Conservation (phyloP, 257 asterid genomes). For the Fraxinus pennsylvanica region DNA sequence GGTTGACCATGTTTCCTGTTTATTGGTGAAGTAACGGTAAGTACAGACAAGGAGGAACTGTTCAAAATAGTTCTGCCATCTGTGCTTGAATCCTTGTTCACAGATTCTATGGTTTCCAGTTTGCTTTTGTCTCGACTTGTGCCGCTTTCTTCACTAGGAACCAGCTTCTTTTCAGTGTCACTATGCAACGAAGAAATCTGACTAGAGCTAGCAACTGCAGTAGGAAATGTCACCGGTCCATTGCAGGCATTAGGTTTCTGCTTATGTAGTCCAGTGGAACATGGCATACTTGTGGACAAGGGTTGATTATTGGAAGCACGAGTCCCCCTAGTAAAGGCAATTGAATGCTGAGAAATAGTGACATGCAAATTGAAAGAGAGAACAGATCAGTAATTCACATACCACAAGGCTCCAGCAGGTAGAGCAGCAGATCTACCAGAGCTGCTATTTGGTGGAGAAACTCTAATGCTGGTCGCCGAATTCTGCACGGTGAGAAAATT, state of each 20-base stretch:
- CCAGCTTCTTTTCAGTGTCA: conserved; percentile 48
- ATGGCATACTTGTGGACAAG: conserved; percentile 40
- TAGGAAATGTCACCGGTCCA: conserved; percentile 47
- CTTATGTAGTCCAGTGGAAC: conserved; percentile 45
- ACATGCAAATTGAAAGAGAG: conserved; percentile 11
- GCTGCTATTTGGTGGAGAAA: conserved; percentile 81
- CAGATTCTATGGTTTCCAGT: conserved; percentile 33
- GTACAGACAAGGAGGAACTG: conserved; percentile 32
- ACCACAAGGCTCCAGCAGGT: conserved; percentile 96
- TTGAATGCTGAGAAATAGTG: conserved; percentile 21
- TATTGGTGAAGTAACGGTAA: conserved; percentile 28
- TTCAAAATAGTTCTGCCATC: conserved; percentile 40
- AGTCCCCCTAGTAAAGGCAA: conserved; percentile 66
- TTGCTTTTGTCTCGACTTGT: conserved; percentile 38
- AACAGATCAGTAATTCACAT: conserved; percentile 25
- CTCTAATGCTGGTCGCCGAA: conserved; percentile 29
- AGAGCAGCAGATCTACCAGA: conserved; percentile 85
- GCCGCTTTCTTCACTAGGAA: conserved; percentile 40
- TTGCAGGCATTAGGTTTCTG: conserved; percentile 40
- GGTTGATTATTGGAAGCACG: conserved; percentile 60
- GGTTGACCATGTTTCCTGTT: conserved; percentile 40
- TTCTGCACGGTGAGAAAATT: conserved; percentile 35
- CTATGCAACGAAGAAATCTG: conserved; percentile 43
- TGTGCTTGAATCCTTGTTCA: conserved; percentile 32
- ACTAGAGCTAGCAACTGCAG: conserved; percentile 50